Conservation (phyloP, 192 early-diverging fungal species). For the Thoreauomyces humboldtii region DNA sequence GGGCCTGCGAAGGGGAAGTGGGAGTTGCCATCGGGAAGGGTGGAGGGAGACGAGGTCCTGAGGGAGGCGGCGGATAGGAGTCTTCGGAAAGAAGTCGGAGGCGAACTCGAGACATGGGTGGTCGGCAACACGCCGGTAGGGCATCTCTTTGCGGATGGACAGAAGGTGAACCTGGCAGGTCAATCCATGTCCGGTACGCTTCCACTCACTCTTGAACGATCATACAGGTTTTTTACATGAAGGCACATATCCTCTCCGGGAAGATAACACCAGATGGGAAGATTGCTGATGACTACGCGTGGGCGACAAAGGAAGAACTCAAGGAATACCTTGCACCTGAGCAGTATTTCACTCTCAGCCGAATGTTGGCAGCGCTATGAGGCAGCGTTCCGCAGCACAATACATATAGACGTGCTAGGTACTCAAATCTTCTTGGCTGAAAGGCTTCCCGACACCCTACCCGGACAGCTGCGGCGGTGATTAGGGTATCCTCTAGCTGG, state of each 20-base stretch:
- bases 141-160: slow-evolving; percentile 42
- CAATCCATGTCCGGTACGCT: too few relatives aligned
- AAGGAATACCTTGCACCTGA: slow-evolving; percentile 25
- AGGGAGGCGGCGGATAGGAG: slow-evolving; percentile 74
- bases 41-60: slow-evolving; percentile 67
- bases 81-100: slow-evolving; percentile 69
- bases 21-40: slow-evolving; percentile 69
- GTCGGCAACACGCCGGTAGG: slow-evolving; percentile 84
- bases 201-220: too few relatives aligned
- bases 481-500: too few relatives aligned
- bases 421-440: too few relatives aligned
- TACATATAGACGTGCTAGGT: too few relatives aligned
- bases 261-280: slow-evolving; percentile 61
- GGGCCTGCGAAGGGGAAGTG: slow-evolving; percentile 50
- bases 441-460: too few relatives aligned
- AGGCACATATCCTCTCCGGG: slow-evolving; percentile 75
- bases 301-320: slow-evolving; percentile 73
- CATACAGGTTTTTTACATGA: slow-evolving; percentile 78
- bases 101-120: slow-evolving; percentile 77
- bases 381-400: too few relatives aligned
- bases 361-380: slow-evolving; percentile 30
- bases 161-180: too few relatives aligned
- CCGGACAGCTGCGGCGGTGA: too few relatives aligned
- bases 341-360: slow-evolving; percentile 5
- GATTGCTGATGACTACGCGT: slow-evolving; percentile 65